These are phyloP conservation scores for Xylariaceae sp. DNA, from an alignment of 2,329 filamentous ascomycete genomes.

Conservation along the genomic window DNA sequence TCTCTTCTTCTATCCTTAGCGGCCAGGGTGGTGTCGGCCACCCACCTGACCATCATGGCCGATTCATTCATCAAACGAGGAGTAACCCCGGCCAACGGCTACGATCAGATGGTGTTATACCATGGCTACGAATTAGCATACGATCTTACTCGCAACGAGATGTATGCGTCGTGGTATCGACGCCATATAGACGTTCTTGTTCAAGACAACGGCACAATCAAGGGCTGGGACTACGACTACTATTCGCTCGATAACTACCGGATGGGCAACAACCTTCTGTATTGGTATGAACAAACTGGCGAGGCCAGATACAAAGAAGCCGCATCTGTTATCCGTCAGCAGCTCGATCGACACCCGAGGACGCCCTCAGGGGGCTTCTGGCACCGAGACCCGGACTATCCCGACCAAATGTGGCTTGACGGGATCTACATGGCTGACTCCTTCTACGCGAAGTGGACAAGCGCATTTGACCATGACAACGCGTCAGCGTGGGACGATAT, in stretches of 20 bases:
- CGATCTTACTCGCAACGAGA: conserved; percentile 38
- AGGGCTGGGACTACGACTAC: conserved; percentile 40
- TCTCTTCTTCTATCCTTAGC: conserved; percentile 13
- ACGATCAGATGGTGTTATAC: conserved; percentile 42
- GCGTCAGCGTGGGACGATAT: conserved; percentile 41
- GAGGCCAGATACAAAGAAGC: conserved; percentile 45
- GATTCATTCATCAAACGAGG: conserved; percentile 41
- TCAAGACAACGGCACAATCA: conserved; percentile 41
- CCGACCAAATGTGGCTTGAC: conserved; percentile 51
- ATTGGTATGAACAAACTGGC: conserved; percentile 42
- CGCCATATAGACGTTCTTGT: conserved; percentile 44
- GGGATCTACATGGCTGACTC: conserved; percentile 47
- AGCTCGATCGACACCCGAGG: conserved; percentile 44
- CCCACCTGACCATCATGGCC: conserved; percentile 36
- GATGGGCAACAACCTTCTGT: conserved; percentile 47
- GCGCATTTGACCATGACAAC: conserved; percentile 35
- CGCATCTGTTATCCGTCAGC: conserved; percentile 40
- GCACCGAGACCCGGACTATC: conserved; percentile 41
- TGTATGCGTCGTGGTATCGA: conserved; percentile 40
- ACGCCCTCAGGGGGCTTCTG: conserved; percentile 49
- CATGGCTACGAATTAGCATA: conserved; percentile 43
- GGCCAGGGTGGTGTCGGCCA: conserved; percentile 14
- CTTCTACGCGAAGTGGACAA: conserved; percentile 39
- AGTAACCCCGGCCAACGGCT: conserved; percentile 37
- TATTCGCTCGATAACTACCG: conserved; percentile 50